Evolutionary conservation across 306 rosid species (phyloP), one percentile per base, ranked within the genome.

Genomic region (Mimosa bimucronata): DNA sequence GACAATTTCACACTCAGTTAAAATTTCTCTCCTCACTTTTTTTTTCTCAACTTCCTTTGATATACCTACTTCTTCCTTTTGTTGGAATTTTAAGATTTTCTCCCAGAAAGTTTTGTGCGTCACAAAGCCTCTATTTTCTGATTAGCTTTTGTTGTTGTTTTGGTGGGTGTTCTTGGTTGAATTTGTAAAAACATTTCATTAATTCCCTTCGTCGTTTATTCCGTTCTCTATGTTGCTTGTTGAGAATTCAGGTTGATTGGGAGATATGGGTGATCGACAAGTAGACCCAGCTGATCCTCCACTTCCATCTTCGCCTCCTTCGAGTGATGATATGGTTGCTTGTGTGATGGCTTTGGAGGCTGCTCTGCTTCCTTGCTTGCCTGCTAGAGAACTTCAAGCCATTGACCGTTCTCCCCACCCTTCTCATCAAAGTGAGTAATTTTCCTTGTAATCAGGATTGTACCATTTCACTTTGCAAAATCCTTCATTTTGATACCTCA

Each of bases 341-440:
- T 91, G 90, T 72, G 92, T 92, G 74, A 77, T 76, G 87, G 93
- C 97, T 50, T 78, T 95, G 86, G 98, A 95, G 88, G 90, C 92
- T 83, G 97, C 98, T 82, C 83, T 95, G 88, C 98, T 95, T 79
- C 98, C 98, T 38, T 95, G 98, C 82, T 87, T 95, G 89, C 98
- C 98, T 25, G 98, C 98, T 16, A 86, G 91, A 83, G 98, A 95
- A 85, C 97, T 95, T 83, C 97, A 95, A 77, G 98, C 98, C n/a
- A 91, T 91, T 29, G 98, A 95, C 85, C 98, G 98, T 37, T 95
- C 97, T 29, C 97, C 98, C 0, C 92, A 90, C 41, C 98, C 98
- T 74, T 95, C 98, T 23, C 97, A 95, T 82, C 98, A 92, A 79
- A 91, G 98, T 95, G n/a, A 86, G 94, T 88, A 53, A 30, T 74